Base-by-base conservation (phyloP, 2,329 filamentous ascomycete species). In the Talaromyces amestolkiae region DNA sequence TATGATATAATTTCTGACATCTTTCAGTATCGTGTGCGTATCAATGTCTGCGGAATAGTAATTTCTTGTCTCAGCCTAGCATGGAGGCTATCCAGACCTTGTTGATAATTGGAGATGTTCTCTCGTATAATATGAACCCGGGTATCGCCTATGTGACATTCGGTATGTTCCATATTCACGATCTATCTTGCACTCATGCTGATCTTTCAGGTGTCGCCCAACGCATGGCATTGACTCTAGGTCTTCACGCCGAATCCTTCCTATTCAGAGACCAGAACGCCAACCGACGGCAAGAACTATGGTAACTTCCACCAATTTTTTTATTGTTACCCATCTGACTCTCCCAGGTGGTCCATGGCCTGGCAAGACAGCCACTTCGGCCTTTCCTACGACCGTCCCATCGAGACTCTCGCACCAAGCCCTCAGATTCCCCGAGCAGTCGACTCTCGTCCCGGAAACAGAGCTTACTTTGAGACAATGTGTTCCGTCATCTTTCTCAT, bases 331-430 rank as follows among this genome's bases (percentile, higher is more conserved):
- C 7, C 43, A 37, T 39, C 59, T 61, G 51, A 61, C 43, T n/a
- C 8, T 65, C 41, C 9, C 24, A 83, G 81, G 81, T 89, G 86
- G 86, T 85, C 85, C 2, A 81, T 88, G 69, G 81, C 87, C 33
- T 88, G 86, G 86, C 86, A 88, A 72, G 86, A 89, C 70, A 87
- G 85, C 62, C 79, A 88, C 51, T 82, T 88, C 22, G 87, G 85
- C 7, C 83, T 88, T 33, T 88, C 86, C 2, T 89, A 88, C 70
- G 86, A 89, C 70, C 78, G 86, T 27, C 82, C 82, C 1, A 84
- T 85, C 1, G 84, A 83, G n/a, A 83, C 79, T 19, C 84, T 84
- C 3, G 82, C 85, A 7, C 76, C 80, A 58, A 81, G 81, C 63
- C 80, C 81, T 1, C 79, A 81, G 47, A 84, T 84, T 3, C 79